A percentile compares a stretch with the other conserved stretches of the same genome.
Evolutionary conservation across 768 basidiomycete genomes (phyloP).

Genomic region (Rhodocollybia butyracea): DNA sequence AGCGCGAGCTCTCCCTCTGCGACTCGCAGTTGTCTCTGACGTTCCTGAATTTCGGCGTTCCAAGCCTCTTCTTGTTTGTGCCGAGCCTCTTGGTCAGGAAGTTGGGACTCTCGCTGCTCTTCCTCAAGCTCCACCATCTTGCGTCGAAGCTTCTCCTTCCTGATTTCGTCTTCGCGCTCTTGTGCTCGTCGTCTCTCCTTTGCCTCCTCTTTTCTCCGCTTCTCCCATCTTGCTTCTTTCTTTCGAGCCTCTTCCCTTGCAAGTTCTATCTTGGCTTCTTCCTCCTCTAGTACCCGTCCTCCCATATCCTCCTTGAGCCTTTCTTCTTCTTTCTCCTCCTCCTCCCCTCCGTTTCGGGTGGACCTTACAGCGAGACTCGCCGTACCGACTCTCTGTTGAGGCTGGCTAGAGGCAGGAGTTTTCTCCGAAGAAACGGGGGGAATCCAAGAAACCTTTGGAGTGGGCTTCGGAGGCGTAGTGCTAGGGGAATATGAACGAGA

Average conservation of each 20-base stretch:
- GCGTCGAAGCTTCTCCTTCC: slow-evolving; percentile 12
- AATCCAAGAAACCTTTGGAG: slow-evolving; percentile 4
- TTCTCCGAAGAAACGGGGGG: not conserved
- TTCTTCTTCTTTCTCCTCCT: slow-evolving; percentile 5
- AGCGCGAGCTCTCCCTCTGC: slow-evolving; percentile 38
- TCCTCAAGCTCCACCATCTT: slow-evolving; percentile 22
- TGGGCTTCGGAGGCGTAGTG: not conserved
- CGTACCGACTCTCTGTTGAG: slow-evolving; percentile 1
- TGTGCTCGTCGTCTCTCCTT: slow-evolving; percentile 10
- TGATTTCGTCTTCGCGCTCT: slow-evolving; percentile 10
- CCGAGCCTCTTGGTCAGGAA: slow-evolving; percentile 16
- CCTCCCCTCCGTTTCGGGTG: slow-evolving; percentile 11
- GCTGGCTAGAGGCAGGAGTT: not conserved
- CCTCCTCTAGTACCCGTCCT: slow-evolving; percentile 20
- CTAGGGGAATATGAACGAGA: slow-evolving; percentile 1
- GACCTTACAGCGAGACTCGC: slow-evolving; percentile 8
- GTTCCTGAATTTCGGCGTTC: slow-evolving; percentile 23
- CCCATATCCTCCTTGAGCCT: slow-evolving; percentile 11
- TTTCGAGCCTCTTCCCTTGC: slow-evolving; percentile 2
- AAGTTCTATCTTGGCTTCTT: slow-evolving; percentile 20
- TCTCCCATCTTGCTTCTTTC: slow-evolving; percentile 22
- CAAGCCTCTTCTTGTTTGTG: slow-evolving; percentile 21
- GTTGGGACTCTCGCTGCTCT: slow-evolving; percentile 19
- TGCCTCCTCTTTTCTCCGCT: slow-evolving; percentile 17
- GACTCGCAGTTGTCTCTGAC: slow-evolving; percentile 26